phyloP scores from a whole-genome alignment of 2,329 filamentous ascomycete species.

The Cladosporium sp. region DNA sequence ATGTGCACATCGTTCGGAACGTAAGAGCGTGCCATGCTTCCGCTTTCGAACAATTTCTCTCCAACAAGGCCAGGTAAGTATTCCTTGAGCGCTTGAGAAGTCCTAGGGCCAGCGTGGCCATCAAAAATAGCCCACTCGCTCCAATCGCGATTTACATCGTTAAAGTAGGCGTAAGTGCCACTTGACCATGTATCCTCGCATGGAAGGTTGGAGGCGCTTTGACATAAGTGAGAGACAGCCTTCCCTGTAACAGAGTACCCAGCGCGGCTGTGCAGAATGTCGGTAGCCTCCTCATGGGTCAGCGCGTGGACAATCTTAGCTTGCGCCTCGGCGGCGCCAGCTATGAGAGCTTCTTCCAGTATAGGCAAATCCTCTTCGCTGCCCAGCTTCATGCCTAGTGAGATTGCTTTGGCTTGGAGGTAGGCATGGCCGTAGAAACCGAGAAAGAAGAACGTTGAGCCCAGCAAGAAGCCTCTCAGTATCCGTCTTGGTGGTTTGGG shows the following conservation, averaged over 20 bases:
- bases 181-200: slow-evolving; percentile 26
- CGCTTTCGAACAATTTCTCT: slow-evolving; percentile 16
- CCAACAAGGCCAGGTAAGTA: slow-evolving; percentile 22
- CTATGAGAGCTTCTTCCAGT: slow-evolving; percentile 15
- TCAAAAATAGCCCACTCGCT: slow-evolving; percentile 39
- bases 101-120: slow-evolving; percentile 35
- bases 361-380: slow-evolving; percentile 8
- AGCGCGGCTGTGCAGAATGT: slow-evolving; percentile 19
- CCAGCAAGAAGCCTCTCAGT: slow-evolving; percentile 18
- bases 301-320: slow-evolving; percentile 20
- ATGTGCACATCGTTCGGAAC: slow-evolving; percentile 26
- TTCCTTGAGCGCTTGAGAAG: slow-evolving; percentile 25
- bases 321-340: slow-evolving; percentile 18
- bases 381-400: slow-evolving; percentile 13
- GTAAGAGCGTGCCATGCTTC: slow-evolving; percentile 21
- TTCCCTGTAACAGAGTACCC: slow-evolving; percentile 22
- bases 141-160: slow-evolving; percentile 24
- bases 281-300: slow-evolving; percentile 19
- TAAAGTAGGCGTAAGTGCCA: slow-evolving; percentile 19
- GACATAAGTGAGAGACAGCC: slow-evolving; percentile 23
- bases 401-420: slow-evolving; percentile 13
- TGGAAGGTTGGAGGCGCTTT: slow-evolving; percentile 27
- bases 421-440: slow-evolving; percentile 19
- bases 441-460: slow-evolving; percentile 19
- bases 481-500: slow-evolving; percentile 19